Conservation (phyloP, 352 stramenopile genomes). For the Phytophthora pinifolia region DNA sequence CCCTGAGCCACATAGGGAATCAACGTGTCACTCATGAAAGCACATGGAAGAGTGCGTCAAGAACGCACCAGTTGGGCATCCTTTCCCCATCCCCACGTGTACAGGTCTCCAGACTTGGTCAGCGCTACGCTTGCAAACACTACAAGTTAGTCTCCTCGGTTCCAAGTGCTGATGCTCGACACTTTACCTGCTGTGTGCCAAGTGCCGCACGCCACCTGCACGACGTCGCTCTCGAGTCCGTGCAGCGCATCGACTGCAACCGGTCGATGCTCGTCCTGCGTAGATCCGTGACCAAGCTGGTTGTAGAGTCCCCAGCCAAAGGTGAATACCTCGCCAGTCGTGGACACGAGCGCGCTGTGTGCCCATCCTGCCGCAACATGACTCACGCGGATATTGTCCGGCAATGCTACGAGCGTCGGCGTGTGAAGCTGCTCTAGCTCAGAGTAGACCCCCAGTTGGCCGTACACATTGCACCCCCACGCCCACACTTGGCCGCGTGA, state of each 20-base stretch:
- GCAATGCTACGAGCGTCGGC: constrained; percentile 18
- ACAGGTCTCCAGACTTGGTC: constrained; percentile 64
- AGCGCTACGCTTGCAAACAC: constrained; percentile 25
- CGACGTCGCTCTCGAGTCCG: constrained; percentile 50
- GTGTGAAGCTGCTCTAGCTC: constrained; percentile 3
- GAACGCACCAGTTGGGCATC: constrained; percentile 67
- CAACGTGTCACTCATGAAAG: constrained; percentile 9
- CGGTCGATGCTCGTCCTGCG: constrained; percentile 36
- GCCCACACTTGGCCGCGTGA: constrained; percentile 40
- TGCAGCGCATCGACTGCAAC: constrained; percentile 42
- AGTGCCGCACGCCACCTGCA: constrained; percentile 60
- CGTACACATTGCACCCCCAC: constrained; percentile 67
- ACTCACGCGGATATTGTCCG: background rate
- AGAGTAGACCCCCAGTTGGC: constrained; percentile 48
- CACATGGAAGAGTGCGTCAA: constrained; percentile 1
- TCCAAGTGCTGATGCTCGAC: background rate
- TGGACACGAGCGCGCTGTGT: constrained; percentile 52
- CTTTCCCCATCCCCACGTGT: constrained; percentile 78
- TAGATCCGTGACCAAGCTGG: constrained; percentile 64
- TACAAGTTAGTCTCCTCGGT: constrained; percentile 12
- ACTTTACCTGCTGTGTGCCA: constrained; percentile 68
- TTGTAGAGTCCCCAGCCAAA: constrained; percentile 84
- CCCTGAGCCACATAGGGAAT: constrained; percentile 9
- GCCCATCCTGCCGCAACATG: constrained; percentile 48
- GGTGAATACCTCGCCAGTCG: constrained; percentile 43